Evolutionary conservation across 2,329 filamentous ascomycete species (phyloP), one percentile per base, ranked within the genome.

Genomic region (Emericellopsis cladophorae): DNA sequence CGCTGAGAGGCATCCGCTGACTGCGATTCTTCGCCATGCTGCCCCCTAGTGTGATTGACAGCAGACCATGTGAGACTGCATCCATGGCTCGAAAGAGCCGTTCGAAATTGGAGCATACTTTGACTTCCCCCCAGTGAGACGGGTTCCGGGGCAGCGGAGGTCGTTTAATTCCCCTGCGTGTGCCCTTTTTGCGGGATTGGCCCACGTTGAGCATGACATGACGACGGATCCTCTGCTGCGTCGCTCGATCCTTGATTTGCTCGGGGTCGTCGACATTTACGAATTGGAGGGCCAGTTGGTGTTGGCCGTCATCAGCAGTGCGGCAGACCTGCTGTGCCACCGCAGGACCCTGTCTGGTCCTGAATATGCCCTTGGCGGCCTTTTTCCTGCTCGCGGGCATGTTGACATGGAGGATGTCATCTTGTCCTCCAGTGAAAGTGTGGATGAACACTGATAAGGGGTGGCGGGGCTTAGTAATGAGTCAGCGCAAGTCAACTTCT

Each of bases 141-240:
- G 47, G 47, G 1, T 36, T 21, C 7, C 8, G 11, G 3, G 41
- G 29, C 7, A 15, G 23, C 14, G 44, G 18, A 5, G 31, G 15
- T 14, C 23, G 22, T 3, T 33, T 18, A 2, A 41, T 23, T 7
- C 22, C 10, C 12, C 22, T 4, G 12, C 8, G 2, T 40, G 18
- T 12, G 31, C 39, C 41, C 48, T 35, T 9, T 48, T 35, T 10
- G 48, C 18, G 18, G 18, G 18, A 44, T 10, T 18, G 43, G 0
- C 47, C 49, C n/a, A 49, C 47, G 5, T 46, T 38, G 33, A 39
- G 42, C 49, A 51, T 49, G 8, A 51, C 49, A 46, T 51, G 49
- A 2, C 49, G 49, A 10, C 49, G 49, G n/a, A 51, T 45, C n/a
- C 41, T 44, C 0, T 42, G 46, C 18, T 50, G 39, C 1, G 43